phyloP scores from a whole-genome alignment of 1,139 yeast species.

The Pichia sp. region DNA sequence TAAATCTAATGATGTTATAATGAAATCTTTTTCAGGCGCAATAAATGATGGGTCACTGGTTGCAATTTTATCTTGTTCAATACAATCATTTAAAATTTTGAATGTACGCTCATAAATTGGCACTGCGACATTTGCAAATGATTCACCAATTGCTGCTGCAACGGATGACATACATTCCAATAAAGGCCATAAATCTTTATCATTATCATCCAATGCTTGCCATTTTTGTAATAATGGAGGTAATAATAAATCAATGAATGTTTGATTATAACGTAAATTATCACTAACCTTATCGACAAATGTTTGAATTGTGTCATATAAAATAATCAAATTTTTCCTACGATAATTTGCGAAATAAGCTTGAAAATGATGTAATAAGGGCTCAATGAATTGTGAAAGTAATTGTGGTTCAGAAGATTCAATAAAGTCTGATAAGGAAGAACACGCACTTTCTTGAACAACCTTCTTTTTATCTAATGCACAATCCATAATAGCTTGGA shows the following conservation, averaged over 20 bases:
- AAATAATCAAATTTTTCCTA: conserved; percentile 68
- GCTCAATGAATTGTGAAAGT: conserved; percentile 53
- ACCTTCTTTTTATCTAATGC: conserved; percentile 79
- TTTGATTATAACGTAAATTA: conserved; percentile 41
- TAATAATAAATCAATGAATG: conserved; percentile 55
- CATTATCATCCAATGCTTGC: conserved; percentile 68
- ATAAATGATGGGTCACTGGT: conserved; percentile 62
- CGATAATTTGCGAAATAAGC: conserved; percentile 73
- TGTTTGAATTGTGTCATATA: conserved; percentile 91
- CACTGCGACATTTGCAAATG: conserved; percentile 83
- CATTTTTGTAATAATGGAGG: conserved; percentile 82
- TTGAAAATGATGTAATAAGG: conserved; percentile 62
- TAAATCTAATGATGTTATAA: conserved; percentile 82
- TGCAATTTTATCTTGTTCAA: conserved; percentile 60
- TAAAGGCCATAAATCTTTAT: conserved; percentile 82
- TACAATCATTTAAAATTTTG: conserved; percentile 59
- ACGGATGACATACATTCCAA: conserved; percentile 89
- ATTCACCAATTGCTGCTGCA: conserved; percentile 78
- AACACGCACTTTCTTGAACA: conserved; percentile 92
- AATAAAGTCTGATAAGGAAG: conserved; percentile 75
- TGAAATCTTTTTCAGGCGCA: conserved; percentile 84
- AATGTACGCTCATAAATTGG: conserved; percentile 81
- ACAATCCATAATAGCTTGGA: conserved; percentile 68
- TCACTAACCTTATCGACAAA: conserved; percentile 75
- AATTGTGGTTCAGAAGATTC: conserved; percentile 64